phyloP scores from a whole-genome alignment of 768 basidiomycete genomes.

The Crepidotus variabilis region DNA sequence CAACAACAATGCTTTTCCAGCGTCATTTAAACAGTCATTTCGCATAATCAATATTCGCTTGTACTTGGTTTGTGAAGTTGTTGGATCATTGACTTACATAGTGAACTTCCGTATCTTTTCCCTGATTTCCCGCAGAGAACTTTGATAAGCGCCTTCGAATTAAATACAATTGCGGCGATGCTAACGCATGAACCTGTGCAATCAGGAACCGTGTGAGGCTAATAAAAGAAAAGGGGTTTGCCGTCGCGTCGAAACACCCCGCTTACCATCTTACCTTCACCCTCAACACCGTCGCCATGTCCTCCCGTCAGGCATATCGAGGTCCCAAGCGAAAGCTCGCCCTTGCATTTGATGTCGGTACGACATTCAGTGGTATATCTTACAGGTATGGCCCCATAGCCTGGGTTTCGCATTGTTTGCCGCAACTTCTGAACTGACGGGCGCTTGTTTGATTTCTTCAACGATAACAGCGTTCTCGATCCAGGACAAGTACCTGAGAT shows the following conservation, averaged over 20 bases:
- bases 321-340: conserved; percentile 37
- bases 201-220: not conserved
- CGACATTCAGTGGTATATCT: conserved; percentile 38
- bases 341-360: conserved; percentile 41
- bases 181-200: not conserved
- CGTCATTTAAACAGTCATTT: no score
- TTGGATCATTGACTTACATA: not conserved
- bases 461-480: conserved; percentile 32
- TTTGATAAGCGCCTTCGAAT: not conserved
- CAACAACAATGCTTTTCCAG: no score
- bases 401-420: not conserved
- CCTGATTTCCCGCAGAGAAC: not conserved
- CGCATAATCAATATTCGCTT: no score
- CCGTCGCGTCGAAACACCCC: not conserved
- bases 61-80: no score
- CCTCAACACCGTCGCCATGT: not conserved
- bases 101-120: not conserved
- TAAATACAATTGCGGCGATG: not conserved
- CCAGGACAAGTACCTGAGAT: conserved; percentile 37
- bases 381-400: conserved; percentile 19
- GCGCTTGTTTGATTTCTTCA: conserved; percentile 14
- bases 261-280: conserved; percentile 3
- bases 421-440: not conserved
- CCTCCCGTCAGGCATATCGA: conserved; percentile 31
- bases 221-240: not conserved